Conservation (phyloP, 257 asterid species). For the Solanum pinnatisectum region DNA sequence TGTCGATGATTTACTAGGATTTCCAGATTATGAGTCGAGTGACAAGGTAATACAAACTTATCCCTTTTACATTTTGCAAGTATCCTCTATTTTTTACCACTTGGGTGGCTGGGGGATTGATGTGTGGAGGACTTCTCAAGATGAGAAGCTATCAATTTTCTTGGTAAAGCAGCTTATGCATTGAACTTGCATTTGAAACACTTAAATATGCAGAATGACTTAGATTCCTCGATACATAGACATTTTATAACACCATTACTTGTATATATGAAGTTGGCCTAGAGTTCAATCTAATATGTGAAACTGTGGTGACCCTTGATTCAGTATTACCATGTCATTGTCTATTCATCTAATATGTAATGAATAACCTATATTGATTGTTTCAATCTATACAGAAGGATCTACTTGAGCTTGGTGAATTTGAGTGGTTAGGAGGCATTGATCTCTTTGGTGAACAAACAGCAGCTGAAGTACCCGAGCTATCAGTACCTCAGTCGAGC, state of each 20-base stretch:
- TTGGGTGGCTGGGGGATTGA: background rate
- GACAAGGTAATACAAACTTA: slow-evolving; percentile 37
- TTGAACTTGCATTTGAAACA: background rate
- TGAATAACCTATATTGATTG: background rate
- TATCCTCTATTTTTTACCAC: background rate
- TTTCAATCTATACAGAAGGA: slow-evolving; percentile 42
- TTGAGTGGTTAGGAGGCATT: slow-evolving; percentile 66
- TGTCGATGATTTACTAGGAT: slow-evolving; percentile 68
- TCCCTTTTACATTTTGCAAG: background rate
- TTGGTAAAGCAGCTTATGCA: background rate
- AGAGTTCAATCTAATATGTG: background rate
- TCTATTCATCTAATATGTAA: background rate
- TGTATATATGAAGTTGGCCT: background rate
- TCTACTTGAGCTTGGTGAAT: slow-evolving; percentile 70
- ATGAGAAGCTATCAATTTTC: background rate
- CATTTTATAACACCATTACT: background rate
- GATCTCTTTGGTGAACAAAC: slow-evolving; percentile 61
- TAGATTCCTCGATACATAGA: background rate
- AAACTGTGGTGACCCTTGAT: background rate
- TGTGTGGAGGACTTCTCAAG: background rate
- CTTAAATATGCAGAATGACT: background rate
- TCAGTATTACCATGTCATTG: background rate
- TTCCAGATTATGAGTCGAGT: slow-evolving; percentile 58
- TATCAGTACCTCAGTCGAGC: slow-evolving; percentile 38
- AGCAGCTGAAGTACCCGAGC: slow-evolving; percentile 91